These are phyloP conservation scores for Periglandula ipomoeae DNA, from an alignment of 2,329 filamentous ascomycete species.

Conservation along the genomic window DNA sequence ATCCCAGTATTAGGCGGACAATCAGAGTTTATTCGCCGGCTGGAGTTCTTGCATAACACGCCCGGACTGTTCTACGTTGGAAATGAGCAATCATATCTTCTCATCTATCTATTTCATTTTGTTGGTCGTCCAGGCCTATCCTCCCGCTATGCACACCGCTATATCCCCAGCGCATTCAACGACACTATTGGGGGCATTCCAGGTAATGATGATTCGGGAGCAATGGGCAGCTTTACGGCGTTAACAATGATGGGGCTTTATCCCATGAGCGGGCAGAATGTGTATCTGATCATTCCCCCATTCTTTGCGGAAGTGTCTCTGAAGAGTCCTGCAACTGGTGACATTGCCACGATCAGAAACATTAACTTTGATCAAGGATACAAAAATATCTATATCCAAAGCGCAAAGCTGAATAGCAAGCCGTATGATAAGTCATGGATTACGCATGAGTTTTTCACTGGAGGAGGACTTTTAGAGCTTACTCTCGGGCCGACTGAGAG, in stretches of 20 bases:
- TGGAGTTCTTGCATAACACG: slow-evolving; percentile 56
- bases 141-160: slow-evolving; percentile 46
- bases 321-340: slow-evolving; percentile 16
- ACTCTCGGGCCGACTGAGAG: slow-evolving; percentile 43
- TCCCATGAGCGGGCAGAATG: slow-evolving; percentile 43
- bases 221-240: slow-evolving; percentile 44
- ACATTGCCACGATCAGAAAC: slow-evolving; percentile 21
- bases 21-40: slow-evolving; percentile 45
- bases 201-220: slow-evolving; percentile 44
- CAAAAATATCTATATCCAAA: slow-evolving; percentile 48
- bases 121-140: slow-evolving; percentile 52
- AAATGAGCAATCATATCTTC: slow-evolving; percentile 47
- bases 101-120: slow-evolving; percentile 54
- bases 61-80: slow-evolving; percentile 58
- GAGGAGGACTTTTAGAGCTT: slow-evolving; percentile 49
- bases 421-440: slow-evolving; percentile 51
- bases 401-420: slow-evolving; percentile 44
- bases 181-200: slow-evolving; percentile 48
- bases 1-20: slow-evolving; percentile 49
- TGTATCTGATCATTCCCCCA: slow-evolving; percentile 42
- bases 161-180: slow-evolving; percentile 63
- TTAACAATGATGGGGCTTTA: slow-evolving; percentile 44
- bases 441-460: slow-evolving; percentile 47
- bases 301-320: slow-evolving; percentile 39
- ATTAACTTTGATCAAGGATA: slow-evolving; percentile 33